These are phyloP conservation scores for Blepharisma japonicum DNA, from an alignment of 73 alveolate species.

Conservation along the genomic window DNA sequence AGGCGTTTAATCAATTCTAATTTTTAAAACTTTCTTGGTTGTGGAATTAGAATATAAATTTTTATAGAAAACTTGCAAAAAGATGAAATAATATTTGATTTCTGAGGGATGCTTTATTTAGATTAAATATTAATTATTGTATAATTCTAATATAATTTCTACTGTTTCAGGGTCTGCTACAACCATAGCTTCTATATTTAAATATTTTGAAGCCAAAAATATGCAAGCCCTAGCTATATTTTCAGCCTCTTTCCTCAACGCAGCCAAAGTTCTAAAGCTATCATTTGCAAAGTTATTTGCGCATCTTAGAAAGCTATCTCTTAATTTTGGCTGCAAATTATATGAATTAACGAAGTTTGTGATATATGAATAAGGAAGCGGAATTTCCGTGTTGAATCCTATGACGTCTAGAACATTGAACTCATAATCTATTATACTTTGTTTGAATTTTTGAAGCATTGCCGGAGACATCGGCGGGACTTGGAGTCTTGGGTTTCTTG, in stretches of 20 bases:
- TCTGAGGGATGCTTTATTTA: too few relatives aligned
- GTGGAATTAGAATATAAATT: too few relatives aligned
- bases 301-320: constrained; percentile 1
- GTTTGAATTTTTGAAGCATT: not conserved
- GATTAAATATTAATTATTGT: too few relatives aligned
- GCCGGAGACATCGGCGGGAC: constrained; percentile 22
- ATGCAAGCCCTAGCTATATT: constrained; percentile 16
- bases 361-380: constrained; percentile 6
- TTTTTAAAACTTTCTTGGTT: too few relatives aligned
- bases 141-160: not conserved
- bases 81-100: too few relatives aligned
- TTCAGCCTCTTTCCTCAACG: not conserved
- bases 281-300: constrained; percentile 12
- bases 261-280: not conserved
- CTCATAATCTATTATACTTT: not conserved
- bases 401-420: not conserved
- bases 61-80: too few relatives aligned
- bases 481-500: not conserved
- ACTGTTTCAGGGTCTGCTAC: constrained; percentile 2
- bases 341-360: not conserved
- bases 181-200: not conserved
- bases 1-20: too few relatives aligned
- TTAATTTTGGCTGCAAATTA: not conserved
- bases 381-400: not conserved
- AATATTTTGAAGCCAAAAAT: not conserved